Evolutionary conservation across 768 basidiomycete species (phyloP).

Genomic region (Agrocybe praecox): DNA sequence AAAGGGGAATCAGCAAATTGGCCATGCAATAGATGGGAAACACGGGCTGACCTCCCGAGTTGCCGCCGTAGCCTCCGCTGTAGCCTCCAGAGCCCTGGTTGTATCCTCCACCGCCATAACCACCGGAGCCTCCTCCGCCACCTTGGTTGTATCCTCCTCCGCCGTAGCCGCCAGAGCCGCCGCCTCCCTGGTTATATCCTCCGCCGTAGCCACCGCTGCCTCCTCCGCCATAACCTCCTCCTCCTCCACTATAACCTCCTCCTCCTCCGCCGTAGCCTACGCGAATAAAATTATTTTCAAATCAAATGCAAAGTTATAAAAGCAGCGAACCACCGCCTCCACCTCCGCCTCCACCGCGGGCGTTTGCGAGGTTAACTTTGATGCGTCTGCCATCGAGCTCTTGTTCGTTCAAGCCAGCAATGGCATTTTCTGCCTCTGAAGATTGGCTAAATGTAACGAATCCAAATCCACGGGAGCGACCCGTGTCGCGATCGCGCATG

Average conservation of each 20-base stretch:
- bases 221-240: constrained; percentile 18
- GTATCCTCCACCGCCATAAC: constrained; percentile 28
- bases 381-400: constrained; percentile 93
- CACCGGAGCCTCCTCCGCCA: constrained; percentile 12
- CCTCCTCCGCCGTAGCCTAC: constrained; percentile 28
- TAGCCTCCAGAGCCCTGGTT: constrained; percentile 22
- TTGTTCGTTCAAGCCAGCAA: constrained; percentile 78
- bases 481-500: constrained; percentile 98
- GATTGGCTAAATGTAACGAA: constrained; percentile 78
- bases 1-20: background rate
- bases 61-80: constrained; percentile 20
- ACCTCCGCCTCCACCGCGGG: constrained; percentile 61
- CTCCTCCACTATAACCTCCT: constrained; percentile 27
- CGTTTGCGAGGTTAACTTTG: constrained; percentile 85
- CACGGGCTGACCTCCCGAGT: no score
- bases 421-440: constrained; percentile 79
- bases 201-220: constrained; percentile 4
- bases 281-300: constrained; percentile 4
- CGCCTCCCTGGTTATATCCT: constrained; percentile 1
- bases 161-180: constrained; percentile 18
- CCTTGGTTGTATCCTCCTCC: constrained; percentile 32
- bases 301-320: constrained; percentile 1
- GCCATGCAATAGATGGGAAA: no score
- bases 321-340: constrained; percentile 37
- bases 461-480: constrained; percentile 95